Percentiles rank a stretch among this genome's conserved stretches.
phyloP scores from a whole-genome alignment of 2,329 filamentous ascomycete genomes.

The Aspergillus ochraceus region DNA sequence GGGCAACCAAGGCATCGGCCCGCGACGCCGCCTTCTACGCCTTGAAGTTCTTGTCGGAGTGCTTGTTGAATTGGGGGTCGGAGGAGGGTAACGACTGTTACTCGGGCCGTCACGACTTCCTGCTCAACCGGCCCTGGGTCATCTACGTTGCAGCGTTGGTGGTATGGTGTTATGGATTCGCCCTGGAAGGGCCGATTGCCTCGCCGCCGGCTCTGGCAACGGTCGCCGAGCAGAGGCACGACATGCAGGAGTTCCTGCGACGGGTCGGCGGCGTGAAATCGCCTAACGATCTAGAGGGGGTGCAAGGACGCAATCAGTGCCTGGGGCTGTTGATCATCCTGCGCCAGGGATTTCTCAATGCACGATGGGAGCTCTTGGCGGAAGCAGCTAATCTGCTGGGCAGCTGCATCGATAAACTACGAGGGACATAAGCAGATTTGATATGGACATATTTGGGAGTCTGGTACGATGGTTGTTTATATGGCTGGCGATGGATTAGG shows the following conservation, averaged over 20 bases:
- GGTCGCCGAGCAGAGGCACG: conserved; percentile 65
- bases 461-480: neutral
- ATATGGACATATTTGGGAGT: neutral
- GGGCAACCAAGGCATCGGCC: conserved; percentile 85
- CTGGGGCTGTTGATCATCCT: conserved; percentile 79
- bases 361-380: conserved; percentile 87
- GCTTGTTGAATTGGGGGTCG: conserved; percentile 62
- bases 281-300: conserved; percentile 73
- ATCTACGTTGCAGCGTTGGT: conserved; percentile 90
- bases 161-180: conserved; percentile 93
- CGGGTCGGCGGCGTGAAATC: conserved; percentile 69
- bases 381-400: conserved; percentile 79
- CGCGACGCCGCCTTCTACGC: conserved; percentile 92
- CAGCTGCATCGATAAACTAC: conserved; percentile 72
- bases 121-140: conserved; percentile 92
- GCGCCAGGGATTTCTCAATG: conserved; percentile 75
- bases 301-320: conserved; percentile 78
- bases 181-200: conserved; percentile 75
- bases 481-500: neutral
- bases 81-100: conserved; percentile 53
- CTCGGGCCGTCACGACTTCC: conserved; percentile 79
- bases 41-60: conserved; percentile 78
- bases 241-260: conserved; percentile 78
- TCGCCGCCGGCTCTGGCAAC: conserved; percentile 54
- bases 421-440: conserved; percentile 12